Conservation (phyloP, 768 basidiomycete genomes). For the Collybiopsis luxurians region DNA sequence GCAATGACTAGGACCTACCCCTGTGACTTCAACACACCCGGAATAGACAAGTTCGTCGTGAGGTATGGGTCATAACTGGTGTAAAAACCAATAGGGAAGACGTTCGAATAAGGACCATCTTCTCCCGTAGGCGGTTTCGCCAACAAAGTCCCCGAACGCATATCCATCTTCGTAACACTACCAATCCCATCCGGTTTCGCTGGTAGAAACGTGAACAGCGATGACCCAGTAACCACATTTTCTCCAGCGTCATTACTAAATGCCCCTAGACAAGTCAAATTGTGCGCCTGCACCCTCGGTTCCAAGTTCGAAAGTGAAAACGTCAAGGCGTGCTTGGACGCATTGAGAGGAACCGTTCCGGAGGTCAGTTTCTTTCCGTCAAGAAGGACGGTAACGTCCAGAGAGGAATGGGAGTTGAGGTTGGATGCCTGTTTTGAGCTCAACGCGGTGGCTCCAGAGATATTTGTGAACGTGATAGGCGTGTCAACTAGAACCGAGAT, state of each 20-base stretch:
- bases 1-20: conserved; percentile 38
- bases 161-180: conserved; percentile 63
- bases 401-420: conserved; percentile 2
- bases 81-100: conserved; percentile 78
- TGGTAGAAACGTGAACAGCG: conserved; percentile 48
- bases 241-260: conserved; percentile 17
- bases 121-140: conserved; percentile 50
- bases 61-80: conserved; percentile 57
- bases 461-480: conserved; percentile 43
- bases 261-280: conserved; percentile 36
- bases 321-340: conserved; percentile 44
- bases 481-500: conserved; percentile 52
- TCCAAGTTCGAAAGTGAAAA: conserved; percentile 47
- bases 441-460: conserved; percentile 47
- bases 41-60: conserved; percentile 47
- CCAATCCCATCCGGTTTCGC: conserved; percentile 43
- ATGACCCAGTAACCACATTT: conserved; percentile 38
- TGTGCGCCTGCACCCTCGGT: conserved; percentile 38
- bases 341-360: conserved; percentile 49
- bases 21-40: conserved; percentile 52
- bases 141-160: conserved; percentile 54
- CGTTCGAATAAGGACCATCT: conserved; percentile 46
- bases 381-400: conserved; percentile 44
- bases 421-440: conserved; percentile 23
- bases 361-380: conserved; percentile 40